Base-by-base conservation (phyloP, 805 yeast species). In the Nakazawaea wyomingensis region DNA sequence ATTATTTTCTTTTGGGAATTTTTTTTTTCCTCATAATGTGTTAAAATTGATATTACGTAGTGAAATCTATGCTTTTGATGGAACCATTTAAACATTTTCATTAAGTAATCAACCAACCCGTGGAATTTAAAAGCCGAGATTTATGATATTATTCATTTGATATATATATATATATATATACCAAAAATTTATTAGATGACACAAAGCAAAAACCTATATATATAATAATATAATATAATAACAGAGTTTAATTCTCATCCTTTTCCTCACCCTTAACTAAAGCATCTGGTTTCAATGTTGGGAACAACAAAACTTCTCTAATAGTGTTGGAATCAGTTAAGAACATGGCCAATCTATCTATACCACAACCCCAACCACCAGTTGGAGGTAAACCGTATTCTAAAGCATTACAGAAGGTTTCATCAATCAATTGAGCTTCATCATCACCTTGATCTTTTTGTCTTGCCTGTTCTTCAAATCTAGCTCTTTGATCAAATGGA, bases 321-420 rank as follows among this genome's bases (percentile, higher is more conserved):
- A 91, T 91, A 54, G 96, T 86, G 74, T 89, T 85, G 46, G 96
- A 86, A 69, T 93, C 81, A 49, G 98, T 93, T 72, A 93, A 79
- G 75, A 93, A 93, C 99, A 91, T 91, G 61, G 96, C 89, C 61
- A 91, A 65, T 76, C 99, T 85, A 71, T 91, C 99, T 55, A 91
- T 90, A 78, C 99, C 99, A 71, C 96, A 84, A 57, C 99, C 99
- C 98, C 98, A 91, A 55, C 99, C 99, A 66, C 95, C 98, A 56
- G 98, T 93, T 59, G 99, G 99, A 48, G 99, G 99, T 60, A 91
- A 78, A 69, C 98, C 99, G 67, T 88, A 91, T 73, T 91, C 99
- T 60, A 91, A 78, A 54, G 99, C 97, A 58, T 90, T 86, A 75
- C 95, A 85, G 90, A 91, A 91, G 51, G 86, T 84, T 73, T 91